Conservation (phyloP, 768 basidiomycete species). For the Gloeostereum incarnatum region DNA sequence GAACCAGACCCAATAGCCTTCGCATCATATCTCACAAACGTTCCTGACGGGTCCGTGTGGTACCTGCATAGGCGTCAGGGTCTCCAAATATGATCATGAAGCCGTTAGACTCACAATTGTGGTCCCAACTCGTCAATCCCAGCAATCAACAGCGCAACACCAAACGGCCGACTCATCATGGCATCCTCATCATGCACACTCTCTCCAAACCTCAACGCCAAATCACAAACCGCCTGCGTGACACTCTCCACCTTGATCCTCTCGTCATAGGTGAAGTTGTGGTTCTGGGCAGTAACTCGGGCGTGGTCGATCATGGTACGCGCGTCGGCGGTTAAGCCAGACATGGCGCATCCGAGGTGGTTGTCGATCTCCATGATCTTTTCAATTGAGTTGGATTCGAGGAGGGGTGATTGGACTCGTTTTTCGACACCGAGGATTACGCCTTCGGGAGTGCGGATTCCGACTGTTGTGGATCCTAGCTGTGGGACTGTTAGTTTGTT, state of each 20-base stretch:
- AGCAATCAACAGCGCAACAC: conserved; percentile 95
- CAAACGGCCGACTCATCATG: conserved; percentile 99
- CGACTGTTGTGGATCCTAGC: conserved; percentile 98
- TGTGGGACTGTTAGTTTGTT: conserved; percentile 20
- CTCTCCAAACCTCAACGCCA: conserved; percentile 95
- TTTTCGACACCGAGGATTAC: conserved; percentile 96
- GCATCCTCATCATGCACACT: conserved; percentile 98
- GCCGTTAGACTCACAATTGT: conserved; percentile 64
- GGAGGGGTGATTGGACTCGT: conserved; percentile 92
- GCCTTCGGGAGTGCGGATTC: conserved; percentile 84
- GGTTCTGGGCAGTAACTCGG: conserved; percentile 91
- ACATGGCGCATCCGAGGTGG: conserved; percentile 98
- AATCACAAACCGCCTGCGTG: conserved; percentile 96
- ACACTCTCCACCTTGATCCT: conserved; percentile 94
- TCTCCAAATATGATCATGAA: neutral
- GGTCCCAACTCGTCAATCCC: conserved; percentile 94
- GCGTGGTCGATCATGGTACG: conserved; percentile 99
- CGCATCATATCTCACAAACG: conserved; percentile 92
- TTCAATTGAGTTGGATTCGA: conserved; percentile 93
- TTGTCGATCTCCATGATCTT: conserved; percentile 99
- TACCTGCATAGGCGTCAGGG: conserved; percentile 41
- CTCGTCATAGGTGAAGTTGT: conserved; percentile 96
- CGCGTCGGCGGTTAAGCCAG: conserved; percentile 93
- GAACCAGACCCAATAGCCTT: conserved; percentile 98
- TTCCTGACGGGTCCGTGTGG: conserved; percentile 98